Evolutionary conservation across 2,329 filamentous ascomycete genomes (phyloP), one percentile per base, ranked within the genome.

Genomic region (Trichophyton benhamiae): DNA sequence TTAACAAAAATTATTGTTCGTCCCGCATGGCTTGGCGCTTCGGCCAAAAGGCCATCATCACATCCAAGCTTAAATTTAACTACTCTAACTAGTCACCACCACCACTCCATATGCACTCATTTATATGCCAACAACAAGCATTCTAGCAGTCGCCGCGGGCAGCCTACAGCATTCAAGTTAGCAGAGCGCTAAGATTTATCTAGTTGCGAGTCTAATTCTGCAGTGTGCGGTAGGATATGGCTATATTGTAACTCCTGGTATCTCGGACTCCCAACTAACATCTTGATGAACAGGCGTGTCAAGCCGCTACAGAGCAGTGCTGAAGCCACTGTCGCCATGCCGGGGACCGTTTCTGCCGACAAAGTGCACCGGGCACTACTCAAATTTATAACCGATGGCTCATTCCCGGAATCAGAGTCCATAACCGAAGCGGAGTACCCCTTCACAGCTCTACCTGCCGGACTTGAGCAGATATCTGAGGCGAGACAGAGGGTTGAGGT

Each of bases 351-450:
- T 57, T 65, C 75, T 65, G 72, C 72, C 65, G 64, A 70, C 30
- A 68, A 72, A 58, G 72, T 86, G 60, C 83, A 82, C 65, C 78
- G 82, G 63, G 83, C 84, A 3, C 75, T 90, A 48, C 82, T 89
- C 61, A 77, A 83, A 63, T 88, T 86, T 67, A 80, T 87, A 60
- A 74, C 79, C 55, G 72, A 81, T 53, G 80, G 81, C 62, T 72
- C 73, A 33, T 85, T 83, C 66, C 82, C 83, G 15, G 80, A 82
- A 22, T 77, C 78, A 38, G 82, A 85, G 71, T 70, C 77, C 64
- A 72, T 84, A 60, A 76, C 80, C 64, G 79, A 82, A 5, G 77
- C 81, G 30, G 72, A 79, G 5, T 76, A 85, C 57, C 75, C 79
- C 36, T 67, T 78, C 9, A 73, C 73, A 61, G 74, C 77, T 36